Percentiles rank a stretch among this genome's conserved stretches.
Conservation (phyloP, 305 asterid genomes). For the Fraxinus dipetala region DNA sequence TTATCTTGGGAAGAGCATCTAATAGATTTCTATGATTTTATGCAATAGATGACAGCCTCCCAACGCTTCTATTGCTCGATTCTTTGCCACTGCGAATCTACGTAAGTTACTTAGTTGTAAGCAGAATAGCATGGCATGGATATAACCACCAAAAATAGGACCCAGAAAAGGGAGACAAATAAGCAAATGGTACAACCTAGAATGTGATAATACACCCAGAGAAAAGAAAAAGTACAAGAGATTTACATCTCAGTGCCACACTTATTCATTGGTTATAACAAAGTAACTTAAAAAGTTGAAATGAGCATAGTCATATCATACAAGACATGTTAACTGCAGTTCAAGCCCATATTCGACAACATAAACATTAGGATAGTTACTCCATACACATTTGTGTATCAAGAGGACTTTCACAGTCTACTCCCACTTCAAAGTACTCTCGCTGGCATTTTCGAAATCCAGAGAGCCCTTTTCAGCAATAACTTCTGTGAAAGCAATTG, state of each 20-base stretch:
- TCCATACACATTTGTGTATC: background rate
- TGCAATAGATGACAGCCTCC: background rate
- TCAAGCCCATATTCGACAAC: background rate
- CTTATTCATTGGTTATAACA: background rate
- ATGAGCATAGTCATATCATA: background rate
- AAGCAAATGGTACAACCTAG: background rate
- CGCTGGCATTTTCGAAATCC: background rate
- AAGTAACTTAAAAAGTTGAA: background rate
- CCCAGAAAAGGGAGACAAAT: background rate
- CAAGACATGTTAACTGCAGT: constrained; percentile 2
- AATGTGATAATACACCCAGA: background rate
- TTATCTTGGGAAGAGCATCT: background rate
- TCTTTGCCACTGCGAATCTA: background rate
- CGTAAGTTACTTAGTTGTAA: no score
- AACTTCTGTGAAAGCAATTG: constrained; percentile 19
- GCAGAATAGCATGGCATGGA: background rate
- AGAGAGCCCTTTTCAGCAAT: constrained; percentile 1
- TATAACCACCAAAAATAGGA: background rate
- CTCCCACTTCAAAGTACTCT: background rate
- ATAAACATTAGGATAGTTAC: background rate
- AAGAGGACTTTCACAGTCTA: background rate
- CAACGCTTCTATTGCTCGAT: background rate
- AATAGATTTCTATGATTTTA: background rate
- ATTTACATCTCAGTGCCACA: background rate
- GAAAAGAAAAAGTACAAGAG: background rate